phyloP scores from a whole-genome alignment of 768 basidiomycete genomes.

The Kwoniella sp. region DNA sequence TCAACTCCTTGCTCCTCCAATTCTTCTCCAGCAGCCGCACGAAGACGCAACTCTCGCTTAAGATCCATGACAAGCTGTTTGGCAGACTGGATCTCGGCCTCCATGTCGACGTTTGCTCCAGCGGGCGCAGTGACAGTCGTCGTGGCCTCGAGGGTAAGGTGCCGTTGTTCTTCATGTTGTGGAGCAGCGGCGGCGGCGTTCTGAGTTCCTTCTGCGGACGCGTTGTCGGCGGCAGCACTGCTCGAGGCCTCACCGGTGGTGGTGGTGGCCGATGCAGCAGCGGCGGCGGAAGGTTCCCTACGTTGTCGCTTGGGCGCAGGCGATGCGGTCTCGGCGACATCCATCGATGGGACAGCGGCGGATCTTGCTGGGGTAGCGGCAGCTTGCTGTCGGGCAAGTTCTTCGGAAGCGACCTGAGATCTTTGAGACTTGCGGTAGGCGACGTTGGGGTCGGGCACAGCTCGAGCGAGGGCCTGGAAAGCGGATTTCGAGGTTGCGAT shows the following conservation, averaged over 20 bases:
- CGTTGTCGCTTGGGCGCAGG: constrained; percentile 57
- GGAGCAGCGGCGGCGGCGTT: background rate
- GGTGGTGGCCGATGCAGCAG: constrained; percentile 52
- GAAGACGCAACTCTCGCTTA: constrained; percentile 64
- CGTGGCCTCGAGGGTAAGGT: constrained; percentile 56
- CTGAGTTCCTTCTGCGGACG: constrained; percentile 2
- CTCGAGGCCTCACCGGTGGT: constrained; percentile 59
- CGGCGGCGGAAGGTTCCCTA: constrained; percentile 51
- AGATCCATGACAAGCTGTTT: constrained; percentile 72
- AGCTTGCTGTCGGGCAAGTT: constrained; percentile 46
- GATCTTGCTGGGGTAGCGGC: constrained; percentile 51
- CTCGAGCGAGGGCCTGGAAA: constrained; percentile 67
- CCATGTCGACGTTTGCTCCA: constrained; percentile 66
- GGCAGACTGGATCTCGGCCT: constrained; percentile 71
- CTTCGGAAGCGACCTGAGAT: constrained; percentile 53
- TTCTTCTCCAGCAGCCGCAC: constrained; percentile 40
- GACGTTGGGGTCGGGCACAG: constrained; percentile 73
- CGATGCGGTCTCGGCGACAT: constrained; percentile 45
- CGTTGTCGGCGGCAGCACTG: constrained; percentile 61
- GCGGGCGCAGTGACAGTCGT: constrained; percentile 44
- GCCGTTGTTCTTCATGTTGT: constrained; percentile 28
- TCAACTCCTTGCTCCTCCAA: constrained; percentile 40
- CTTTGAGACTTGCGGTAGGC: constrained; percentile 73
- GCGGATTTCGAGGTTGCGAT: background rate
- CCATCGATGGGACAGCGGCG: constrained; percentile 43